Evolutionary conservation across 2,329 filamentous ascomycete genomes (phyloP), one percentile per base, ranked within the genome.

Genomic region (Magnaporthiopsis rhizophila): DNA sequence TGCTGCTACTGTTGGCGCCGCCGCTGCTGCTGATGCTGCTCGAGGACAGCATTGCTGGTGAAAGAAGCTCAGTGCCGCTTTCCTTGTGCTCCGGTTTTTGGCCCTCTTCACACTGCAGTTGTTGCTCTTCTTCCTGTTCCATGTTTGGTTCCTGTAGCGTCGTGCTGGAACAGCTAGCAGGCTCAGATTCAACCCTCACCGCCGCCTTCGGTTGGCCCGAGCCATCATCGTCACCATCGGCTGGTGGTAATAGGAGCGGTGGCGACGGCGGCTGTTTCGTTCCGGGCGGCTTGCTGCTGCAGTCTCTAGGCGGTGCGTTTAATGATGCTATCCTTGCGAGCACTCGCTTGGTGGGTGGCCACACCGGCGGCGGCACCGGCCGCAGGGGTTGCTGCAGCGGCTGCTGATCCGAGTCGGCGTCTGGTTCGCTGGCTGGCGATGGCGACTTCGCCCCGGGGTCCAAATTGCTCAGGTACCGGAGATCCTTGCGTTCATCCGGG

Each of bases 401-500:
- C 30, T 59, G 26, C 58, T 59, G 30, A 32, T 36, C 58, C 5
- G 28, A 32, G 58, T 30, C 28, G n/a, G 26, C 58, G 58, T 59
- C 58, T 12, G 34, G 11, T 59, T 34, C 11, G 18, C 24, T 18
- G 12, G 30, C 28, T 36, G 24, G 24, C 26, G 28, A 30, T 21
- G 11, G 30, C 30, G 58, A 30, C 21, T 34, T 34, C n/a, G 58
- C 58, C 58, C 34, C 30, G 28, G 58, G 58, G 21, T 24, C 18
- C 2, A 34, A 15, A 32, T 59, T 30, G 58, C 58, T 34, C 58
- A 59, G n/a, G 26, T 11, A 24, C 30, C 30, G 30, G 26, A 21
- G n/a, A 59, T 59, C 21, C 30, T 59, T 59, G 58, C 58, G 30
- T 28, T 59, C 58, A n/a, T 59, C 58, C 30, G 58, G 28, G 21